phyloP scores from a whole-genome alignment of 192 early-diverging fungal species.

The Coemansia sp. region DNA sequence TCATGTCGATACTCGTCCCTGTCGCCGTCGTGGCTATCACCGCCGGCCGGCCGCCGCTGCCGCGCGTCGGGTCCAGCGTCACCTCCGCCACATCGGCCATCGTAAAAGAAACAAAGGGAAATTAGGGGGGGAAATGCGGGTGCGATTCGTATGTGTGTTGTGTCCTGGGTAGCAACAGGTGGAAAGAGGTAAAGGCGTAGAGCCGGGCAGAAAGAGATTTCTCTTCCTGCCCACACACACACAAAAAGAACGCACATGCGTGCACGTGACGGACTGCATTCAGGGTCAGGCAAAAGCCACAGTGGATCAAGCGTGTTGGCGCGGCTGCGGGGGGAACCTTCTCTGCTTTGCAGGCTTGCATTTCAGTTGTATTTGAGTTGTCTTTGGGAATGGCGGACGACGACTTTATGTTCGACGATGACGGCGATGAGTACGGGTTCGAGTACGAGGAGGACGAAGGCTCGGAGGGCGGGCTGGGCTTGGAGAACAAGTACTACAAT shows the following conservation, averaged over 20 bases:
- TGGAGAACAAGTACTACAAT: constrained; percentile 48
- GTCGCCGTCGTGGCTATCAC: constrained; percentile 34
- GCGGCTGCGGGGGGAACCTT: no score
- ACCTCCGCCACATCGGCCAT: constrained; percentile 17
- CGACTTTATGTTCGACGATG: constrained; percentile 46
- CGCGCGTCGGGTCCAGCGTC: constrained; percentile 21
- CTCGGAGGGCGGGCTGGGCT: constrained; percentile 14
- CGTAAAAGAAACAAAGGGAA: not conserved
- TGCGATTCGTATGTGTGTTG: no score
- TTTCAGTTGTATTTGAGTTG: no score
- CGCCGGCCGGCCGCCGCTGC: constrained; percentile 11
- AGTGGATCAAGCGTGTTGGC: no score
- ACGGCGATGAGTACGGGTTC: constrained; percentile 28
- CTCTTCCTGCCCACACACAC: no score
- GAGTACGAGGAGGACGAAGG: constrained; percentile 43
- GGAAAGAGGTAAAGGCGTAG: no score
- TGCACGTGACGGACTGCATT: no score
- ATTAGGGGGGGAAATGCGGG: not conserved
- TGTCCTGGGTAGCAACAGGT: no score
- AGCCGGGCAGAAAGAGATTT: no score
- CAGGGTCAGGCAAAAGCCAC: no score
- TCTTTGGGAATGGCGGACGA: constrained; percentile 49
- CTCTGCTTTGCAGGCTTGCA: no score
- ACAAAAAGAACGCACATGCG: no score
- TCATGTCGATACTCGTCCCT: constrained; percentile 28